A percentile compares a stretch with the other conserved stretches of the same genome.
Evolutionary conservation across 2,329 filamentous ascomycete genomes (phyloP).

Genomic region (Arthrobotrys conoides): DNA sequence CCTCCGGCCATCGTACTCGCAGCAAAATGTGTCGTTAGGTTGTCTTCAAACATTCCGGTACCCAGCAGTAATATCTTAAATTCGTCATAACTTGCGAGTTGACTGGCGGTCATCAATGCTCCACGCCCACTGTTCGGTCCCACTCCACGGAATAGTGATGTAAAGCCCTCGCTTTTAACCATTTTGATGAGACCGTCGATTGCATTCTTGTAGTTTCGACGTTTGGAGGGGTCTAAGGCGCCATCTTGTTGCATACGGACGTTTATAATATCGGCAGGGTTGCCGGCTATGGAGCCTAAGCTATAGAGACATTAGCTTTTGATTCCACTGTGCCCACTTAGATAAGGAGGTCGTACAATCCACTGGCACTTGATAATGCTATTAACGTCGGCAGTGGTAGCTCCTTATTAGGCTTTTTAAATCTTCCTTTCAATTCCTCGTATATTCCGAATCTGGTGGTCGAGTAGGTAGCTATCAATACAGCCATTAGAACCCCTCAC

Average conservation of each 20-base stretch:
- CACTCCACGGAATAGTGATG: slow-evolving; percentile 84
- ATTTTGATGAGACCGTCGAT: slow-evolving; percentile 79
- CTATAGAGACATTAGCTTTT: slow-evolving; percentile 21
- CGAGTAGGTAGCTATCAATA: slow-evolving; percentile 80
- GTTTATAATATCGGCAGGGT: slow-evolving; percentile 95
- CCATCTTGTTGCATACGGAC: slow-evolving; percentile 95
- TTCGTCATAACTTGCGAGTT: slow-evolving; percentile 86
- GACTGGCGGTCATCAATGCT: slow-evolving; percentile 87
- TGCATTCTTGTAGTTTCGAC: slow-evolving; percentile 90
- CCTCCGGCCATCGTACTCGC: slow-evolving; percentile 71
- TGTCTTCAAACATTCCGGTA: slow-evolving; percentile 78
- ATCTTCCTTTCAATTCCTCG: slow-evolving; percentile 85
- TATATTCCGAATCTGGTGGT: slow-evolving; percentile 97
- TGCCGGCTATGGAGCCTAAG: slow-evolving; percentile 88
- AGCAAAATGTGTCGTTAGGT: slow-evolving; percentile 81
- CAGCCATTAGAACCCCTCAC: too few relatives aligned
- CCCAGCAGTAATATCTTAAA: slow-evolving; percentile 80
- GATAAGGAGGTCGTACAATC: slow-evolving; percentile 71
- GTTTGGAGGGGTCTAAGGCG: slow-evolving; percentile 69
- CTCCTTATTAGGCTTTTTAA: slow-evolving; percentile 70
- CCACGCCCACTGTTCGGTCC: slow-evolving; percentile 85
- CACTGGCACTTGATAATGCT: slow-evolving; percentile 84
- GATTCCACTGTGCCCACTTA: background rate
- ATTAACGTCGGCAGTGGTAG: slow-evolving; percentile 84
- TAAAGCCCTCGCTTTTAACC: slow-evolving; percentile 81